A percentile compares a stretch with the other conserved stretches of the same genome.
phyloP scores from a whole-genome alignment of 108 stramenopile genomes.

The Nannochloropsis salina region DNA sequence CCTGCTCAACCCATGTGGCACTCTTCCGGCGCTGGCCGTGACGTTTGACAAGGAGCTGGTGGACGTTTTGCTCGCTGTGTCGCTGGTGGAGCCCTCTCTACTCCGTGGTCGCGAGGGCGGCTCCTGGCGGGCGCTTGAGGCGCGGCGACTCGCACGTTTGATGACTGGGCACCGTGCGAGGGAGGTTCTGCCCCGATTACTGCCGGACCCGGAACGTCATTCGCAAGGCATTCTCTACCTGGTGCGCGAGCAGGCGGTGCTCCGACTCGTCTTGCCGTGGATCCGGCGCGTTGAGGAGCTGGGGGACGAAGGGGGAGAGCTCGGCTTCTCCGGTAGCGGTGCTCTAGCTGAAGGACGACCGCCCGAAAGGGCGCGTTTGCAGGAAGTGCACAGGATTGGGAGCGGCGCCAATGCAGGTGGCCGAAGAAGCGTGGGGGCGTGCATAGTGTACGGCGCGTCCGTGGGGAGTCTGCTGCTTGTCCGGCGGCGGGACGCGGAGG shows the following conservation, averaged over 20 bases:
- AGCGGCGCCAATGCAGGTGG: not conserved
- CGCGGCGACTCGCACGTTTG: conserved; percentile 11
- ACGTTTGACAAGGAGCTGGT: not conserved
- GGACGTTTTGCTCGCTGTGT: not conserved
- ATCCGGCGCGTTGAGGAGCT: not conserved
- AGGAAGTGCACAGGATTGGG: conserved; percentile 16
- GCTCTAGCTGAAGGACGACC: not conserved
- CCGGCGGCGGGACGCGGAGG: not conserved
- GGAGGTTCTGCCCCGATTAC: not conserved
- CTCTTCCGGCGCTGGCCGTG: conserved; percentile 6
- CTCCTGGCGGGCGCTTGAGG: not conserved
- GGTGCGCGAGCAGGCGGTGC: not conserved
- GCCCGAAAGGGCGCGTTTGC: conserved; percentile 5
- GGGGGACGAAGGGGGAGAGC: not conserved
- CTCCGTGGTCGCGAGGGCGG: not conserved
- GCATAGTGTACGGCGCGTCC: not conserved
- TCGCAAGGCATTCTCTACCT: not conserved
- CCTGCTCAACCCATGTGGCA: not conserved
- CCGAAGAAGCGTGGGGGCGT: not conserved
- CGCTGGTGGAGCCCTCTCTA: conserved; percentile 10
- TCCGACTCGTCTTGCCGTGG: conserved; percentile 5
- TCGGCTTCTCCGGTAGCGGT: not conserved
- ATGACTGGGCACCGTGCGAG: not conserved
- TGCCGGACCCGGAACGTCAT: not conserved
- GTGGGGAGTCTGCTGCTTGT: not conserved